Evolutionary conservation across 345 rosid genomes (phyloP).

Genomic region (Theobroma cacao): DNA sequence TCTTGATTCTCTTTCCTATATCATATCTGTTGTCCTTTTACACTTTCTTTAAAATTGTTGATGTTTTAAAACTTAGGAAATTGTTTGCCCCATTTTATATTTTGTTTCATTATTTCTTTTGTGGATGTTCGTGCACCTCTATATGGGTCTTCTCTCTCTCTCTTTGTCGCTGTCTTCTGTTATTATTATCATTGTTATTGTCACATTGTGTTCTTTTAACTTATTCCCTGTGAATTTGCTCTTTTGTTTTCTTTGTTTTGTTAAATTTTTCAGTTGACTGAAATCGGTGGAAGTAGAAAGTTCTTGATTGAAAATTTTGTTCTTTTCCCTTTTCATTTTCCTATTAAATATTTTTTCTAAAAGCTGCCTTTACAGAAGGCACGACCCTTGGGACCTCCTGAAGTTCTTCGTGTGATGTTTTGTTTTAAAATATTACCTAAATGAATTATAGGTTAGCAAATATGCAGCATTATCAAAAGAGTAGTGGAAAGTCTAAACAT

Average conservation of each 20-base stretch:
- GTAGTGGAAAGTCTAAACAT: conserved; percentile 54
- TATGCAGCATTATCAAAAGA: conserved; percentile 73
- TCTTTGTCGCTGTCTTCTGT: not conserved
- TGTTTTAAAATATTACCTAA: no score
- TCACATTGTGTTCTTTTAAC: not conserved
- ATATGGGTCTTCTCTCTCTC: not conserved
- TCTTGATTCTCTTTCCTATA: not conserved
- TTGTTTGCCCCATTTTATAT: not conserved
- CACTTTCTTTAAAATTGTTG: not conserved
- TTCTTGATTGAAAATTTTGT: not conserved
- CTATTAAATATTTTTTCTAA: not conserved
- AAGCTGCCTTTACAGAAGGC: not conserved
- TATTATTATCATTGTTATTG: not conserved
- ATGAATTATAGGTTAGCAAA: conserved; percentile 76
- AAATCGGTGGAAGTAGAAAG: not conserved
- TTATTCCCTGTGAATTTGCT: not conserved
- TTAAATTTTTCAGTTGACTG: not conserved
- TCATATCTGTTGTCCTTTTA: not conserved
- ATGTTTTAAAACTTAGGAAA: not conserved
- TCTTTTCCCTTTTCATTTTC: not conserved
- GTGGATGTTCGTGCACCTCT: not conserved
- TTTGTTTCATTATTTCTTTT: not conserved
- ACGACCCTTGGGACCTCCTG: not conserved
- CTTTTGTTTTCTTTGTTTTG: not conserved
- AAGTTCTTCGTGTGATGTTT: not conserved